Conservation (phyloP, 164 flowering plant genomes). For the Amborella trichopoda region DNA sequence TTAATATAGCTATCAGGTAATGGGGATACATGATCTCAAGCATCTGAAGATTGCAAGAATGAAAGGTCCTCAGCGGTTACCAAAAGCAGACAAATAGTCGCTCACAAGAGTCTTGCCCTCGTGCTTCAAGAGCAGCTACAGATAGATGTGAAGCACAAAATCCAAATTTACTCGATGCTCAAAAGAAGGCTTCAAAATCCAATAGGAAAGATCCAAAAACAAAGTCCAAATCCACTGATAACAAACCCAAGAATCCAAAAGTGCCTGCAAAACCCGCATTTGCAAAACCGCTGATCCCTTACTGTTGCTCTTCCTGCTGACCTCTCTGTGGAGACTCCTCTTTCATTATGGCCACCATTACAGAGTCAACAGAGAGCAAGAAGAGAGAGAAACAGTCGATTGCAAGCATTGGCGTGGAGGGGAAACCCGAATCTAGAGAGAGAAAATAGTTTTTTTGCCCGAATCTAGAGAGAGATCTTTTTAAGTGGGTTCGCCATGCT, state of each 20-base stretch:
- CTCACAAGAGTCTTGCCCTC: conserved; percentile 12
- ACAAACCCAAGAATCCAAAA: conserved; percentile 19
- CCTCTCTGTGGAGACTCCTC: too few relatives aligned
- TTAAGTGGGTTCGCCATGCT: too few relatives aligned
- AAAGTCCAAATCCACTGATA: conserved; percentile 13
- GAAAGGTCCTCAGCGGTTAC: conserved; percentile 24
- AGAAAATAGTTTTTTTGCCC: too few relatives aligned
- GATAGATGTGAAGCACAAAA: conserved; percentile 20
- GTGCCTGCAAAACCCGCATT: conserved; percentile 35
- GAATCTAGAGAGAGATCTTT: too few relatives aligned
- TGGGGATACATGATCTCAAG: conserved; percentile 36
- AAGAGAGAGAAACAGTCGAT: too few relatives aligned
- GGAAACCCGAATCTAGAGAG: too few relatives aligned
- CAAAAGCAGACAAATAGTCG: conserved; percentile 17
- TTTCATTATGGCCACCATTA: too few relatives aligned
- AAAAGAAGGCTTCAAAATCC: conserved; percentile 26
- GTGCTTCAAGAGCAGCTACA: conserved; percentile 18
- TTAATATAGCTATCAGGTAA: too few relatives aligned
- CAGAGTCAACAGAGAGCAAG: too few relatives aligned
- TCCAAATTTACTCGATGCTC: conserved; percentile 13
- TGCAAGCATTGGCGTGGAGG: too few relatives aligned
- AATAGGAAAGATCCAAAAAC: conserved; percentile 13
- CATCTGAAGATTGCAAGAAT: conserved; percentile 39
- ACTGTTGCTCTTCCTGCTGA: too few relatives aligned
- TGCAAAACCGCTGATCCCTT: too few relatives aligned